These are phyloP conservation scores for Cyclotella cryptica DNA, from an alignment of 108 stramenopile genomes.

Conservation along the genomic window DNA sequence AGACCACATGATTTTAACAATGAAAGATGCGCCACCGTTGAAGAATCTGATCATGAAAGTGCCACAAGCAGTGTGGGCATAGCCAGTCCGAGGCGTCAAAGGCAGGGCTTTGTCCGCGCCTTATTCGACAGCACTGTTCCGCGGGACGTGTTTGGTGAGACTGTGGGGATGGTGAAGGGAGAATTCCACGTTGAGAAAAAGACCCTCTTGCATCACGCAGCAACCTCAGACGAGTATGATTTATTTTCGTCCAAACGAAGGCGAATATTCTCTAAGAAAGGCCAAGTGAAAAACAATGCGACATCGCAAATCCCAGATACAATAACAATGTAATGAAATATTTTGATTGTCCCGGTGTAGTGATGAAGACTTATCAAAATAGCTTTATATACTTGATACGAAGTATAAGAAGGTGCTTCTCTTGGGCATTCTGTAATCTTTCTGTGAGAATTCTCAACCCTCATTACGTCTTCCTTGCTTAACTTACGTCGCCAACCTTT, in stretches of 20 bases:
- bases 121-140: conserved; percentile 85
- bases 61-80: conserved; percentile 23
- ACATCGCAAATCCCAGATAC: conserved; percentile 22
- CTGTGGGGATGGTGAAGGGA: conserved; percentile 86
- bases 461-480: neutral
- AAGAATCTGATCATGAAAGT: conserved; percentile 38
- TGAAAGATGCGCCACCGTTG: conserved; percentile 41
- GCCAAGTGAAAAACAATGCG: conserved; percentile 1
- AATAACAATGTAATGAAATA: conserved; percentile 1
- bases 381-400: too few relatives aligned
- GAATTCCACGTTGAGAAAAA: conserved; percentile 86
- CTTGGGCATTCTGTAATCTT: neutral
- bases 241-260: conserved; percentile 64
- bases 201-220: conserved; percentile 85
- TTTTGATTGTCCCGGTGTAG: neutral
- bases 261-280: conserved; percentile 15
- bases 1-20: conserved; percentile 39
- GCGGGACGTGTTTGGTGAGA: conserved; percentile 81
- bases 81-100: conserved; percentile 25
- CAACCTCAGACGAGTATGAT: conserved; percentile 89
- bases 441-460: neutral
- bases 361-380: neutral
- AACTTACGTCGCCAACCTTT: neutral
- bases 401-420: neutral
- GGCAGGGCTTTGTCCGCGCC: conserved; percentile 78